These are phyloP conservation scores for Knoxia roxburghii DNA, from an alignment of 257 asterid species.

Conservation along the genomic window DNA sequence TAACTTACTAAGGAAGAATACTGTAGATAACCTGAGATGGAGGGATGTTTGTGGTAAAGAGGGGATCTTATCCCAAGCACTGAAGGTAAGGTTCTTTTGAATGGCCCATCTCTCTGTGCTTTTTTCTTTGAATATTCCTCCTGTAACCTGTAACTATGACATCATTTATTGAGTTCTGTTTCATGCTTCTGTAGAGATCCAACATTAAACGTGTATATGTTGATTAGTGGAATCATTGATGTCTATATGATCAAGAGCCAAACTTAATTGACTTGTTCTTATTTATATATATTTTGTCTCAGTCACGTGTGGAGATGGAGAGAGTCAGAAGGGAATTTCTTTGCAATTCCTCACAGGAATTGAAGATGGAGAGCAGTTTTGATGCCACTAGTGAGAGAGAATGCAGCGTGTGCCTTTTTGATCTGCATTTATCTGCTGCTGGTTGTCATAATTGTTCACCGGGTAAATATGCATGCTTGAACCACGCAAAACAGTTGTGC, in stretches of 20 bases:
- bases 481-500: slow-evolving; percentile 90
- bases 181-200: background rate
- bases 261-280: background rate
- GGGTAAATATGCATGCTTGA: slow-evolving; percentile 86
- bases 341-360: slow-evolving; percentile 72
- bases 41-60: slow-evolving; percentile 88
- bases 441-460: slow-evolving; percentile 99
- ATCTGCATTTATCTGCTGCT: slow-evolving; percentile 96
- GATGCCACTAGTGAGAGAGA: slow-evolving; percentile 94
- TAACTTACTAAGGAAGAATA: slow-evolving; percentile 67
- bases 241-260: background rate
- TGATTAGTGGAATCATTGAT: background rate
- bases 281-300: background rate
- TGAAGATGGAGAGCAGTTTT: slow-evolving; percentile 93
- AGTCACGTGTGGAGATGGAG: slow-evolving; percentile 91
- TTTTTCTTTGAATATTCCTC: background rate
- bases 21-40: slow-evolving; percentile 74
- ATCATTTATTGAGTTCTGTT: background rate
- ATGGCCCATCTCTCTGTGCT: background rate
- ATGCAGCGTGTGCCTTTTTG: slow-evolving; percentile 86
- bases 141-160: background rate
- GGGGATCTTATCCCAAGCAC: slow-evolving; percentile 70
- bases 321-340: slow-evolving; percentile 65
- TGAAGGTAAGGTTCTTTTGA: slow-evolving; percentile 51
- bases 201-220: background rate